Evolutionary conservation across 768 basidiomycete genomes (phyloP), one percentile per base, ranked within the genome.

Genomic region (Chalciporus pseudorubinellus): DNA sequence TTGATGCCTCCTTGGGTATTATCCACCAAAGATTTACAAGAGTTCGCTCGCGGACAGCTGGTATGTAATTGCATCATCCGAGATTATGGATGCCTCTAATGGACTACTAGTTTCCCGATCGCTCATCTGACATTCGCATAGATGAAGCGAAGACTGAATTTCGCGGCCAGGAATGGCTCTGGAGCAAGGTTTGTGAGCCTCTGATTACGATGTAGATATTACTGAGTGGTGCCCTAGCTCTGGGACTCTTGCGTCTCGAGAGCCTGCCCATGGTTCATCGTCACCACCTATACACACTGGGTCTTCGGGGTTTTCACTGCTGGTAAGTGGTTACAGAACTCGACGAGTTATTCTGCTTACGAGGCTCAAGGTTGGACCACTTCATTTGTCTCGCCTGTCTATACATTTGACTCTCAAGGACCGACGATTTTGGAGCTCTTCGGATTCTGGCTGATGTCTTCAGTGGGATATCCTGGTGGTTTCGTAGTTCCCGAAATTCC

Each of bases 401-500:
- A 76, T 58, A 51, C 63, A 13, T 74, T 68, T 54, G 67, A 79
- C 57, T 58, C 68, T 20, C 53, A 58, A 41, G 63, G 61, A 13
- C 82, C 81, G n/a, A 75, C 78, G 12, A 69, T 84, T 42, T 57
- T 79, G 48, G 78, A 83, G 63, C 67, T 71, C 52, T 62, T 85
- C 20, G 63, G 73, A 8, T 84, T 75, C 62, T 85, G 83, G 83
- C 61, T 81, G 44, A 72, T 72, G 33, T 82, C 82, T 45, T 76
- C 80, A 10, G 76, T 79, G 74, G 70, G 66, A 0, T 59, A 74
- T 33, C 53, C 64, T 3, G 68, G 65, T 38, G 63, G 68, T 13
- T 69, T 70, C 42, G 44, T 51, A 13, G 56, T 68, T 14, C 68
- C 68, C 24, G 63, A 68, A 38, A 55, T 59, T 22, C 39, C 59